Percentiles rank a stretch among this genome's conserved stretches.
Conservation (phyloP, 495 filamentous ascomycete genomes). For the Aspergillus haitiensis region DNA sequence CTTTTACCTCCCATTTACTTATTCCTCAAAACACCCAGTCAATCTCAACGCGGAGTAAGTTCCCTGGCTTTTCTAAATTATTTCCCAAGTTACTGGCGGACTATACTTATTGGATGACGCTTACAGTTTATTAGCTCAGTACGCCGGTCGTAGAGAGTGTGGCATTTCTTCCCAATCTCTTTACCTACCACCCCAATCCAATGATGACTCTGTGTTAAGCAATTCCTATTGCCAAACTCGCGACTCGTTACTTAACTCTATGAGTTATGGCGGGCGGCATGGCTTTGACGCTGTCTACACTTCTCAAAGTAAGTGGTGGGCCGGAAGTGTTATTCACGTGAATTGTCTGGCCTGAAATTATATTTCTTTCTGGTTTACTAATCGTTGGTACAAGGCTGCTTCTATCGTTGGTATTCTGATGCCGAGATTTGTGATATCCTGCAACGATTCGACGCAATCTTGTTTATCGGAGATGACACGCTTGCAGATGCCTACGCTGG, state of each 20-base stretch:
- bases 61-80: constrained; percentile 9
- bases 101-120: constrained; percentile 24
- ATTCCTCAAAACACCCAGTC: constrained; percentile 24
- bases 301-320: constrained; percentile 34
- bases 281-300: constrained; percentile 48
- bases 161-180: constrained; percentile 44
- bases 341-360: no score
- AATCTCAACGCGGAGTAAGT: constrained; percentile 25
- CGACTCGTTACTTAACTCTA: constrained; percentile 40
- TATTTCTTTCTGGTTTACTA: constrained; percentile 4
- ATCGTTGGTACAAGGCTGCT: constrained; percentile 34
- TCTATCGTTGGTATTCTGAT: constrained; percentile 48
- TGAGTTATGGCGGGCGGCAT: constrained; percentile 49
- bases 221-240: constrained; percentile 41
- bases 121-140: constrained; percentile 44
- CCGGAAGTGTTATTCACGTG: neutral
- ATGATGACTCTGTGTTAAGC: constrained; percentile 16
- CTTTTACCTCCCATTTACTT: constrained; percentile 42
- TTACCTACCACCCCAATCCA: constrained; percentile 36
- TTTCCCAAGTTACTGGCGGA: constrained; percentile 14
- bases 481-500: constrained; percentile 46
- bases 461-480: constrained; percentile 50
- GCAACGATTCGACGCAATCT: constrained; percentile 45
- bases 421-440: constrained; percentile 52
- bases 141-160: constrained; percentile 47